phyloP scores from a whole-genome alignment of 2,329 filamentous ascomycete genomes.

The Pseudogymnoascus pannorum region DNA sequence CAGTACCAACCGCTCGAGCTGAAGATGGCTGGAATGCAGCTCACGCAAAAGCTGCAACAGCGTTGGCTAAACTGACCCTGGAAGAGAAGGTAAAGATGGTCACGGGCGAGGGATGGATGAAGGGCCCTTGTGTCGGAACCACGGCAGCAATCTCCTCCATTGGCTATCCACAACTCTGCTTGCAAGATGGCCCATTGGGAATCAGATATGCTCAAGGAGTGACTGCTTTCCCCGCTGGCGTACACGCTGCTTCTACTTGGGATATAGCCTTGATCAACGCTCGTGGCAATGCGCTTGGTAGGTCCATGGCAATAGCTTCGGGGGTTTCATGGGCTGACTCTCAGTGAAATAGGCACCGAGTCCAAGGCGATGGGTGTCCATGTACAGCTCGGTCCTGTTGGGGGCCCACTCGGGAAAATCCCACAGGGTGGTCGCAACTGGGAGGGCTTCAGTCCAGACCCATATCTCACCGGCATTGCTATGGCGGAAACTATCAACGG shows the following conservation, averaged over 20 bases:
- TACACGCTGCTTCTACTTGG: conserved; percentile 75
- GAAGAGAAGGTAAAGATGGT: conserved; percentile 74
- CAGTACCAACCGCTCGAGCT: not conserved
- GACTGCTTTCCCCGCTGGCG: conserved; percentile 72
- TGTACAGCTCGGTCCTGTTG: conserved; percentile 66
- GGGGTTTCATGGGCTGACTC: not conserved
- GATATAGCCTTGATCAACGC: conserved; percentile 66
- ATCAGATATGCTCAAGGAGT: conserved; percentile 63
- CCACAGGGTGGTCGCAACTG: conserved; percentile 71
- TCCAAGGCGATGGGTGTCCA: conserved; percentile 64
- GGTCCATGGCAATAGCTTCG: not conserved
- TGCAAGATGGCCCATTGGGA: conserved; percentile 76
- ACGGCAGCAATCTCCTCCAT: conserved; percentile 48
- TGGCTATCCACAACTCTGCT: conserved; percentile 64
- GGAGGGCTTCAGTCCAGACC: conserved; percentile 77
- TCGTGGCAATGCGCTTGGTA: conserved; percentile 43
- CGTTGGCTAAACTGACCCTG: conserved; percentile 63
- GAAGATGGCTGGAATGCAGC: conserved; percentile 53
- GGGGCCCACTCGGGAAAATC: conserved; percentile 67
- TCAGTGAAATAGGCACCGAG: conserved; percentile 58
- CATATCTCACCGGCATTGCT: conserved; percentile 60
- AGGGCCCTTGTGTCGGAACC: conserved; percentile 62
- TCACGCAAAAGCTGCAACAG: conserved; percentile 59
- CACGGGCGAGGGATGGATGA: conserved; percentile 68
- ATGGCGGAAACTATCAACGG: conserved; percentile 55